Evolutionary conservation across 2,329 filamentous ascomycete genomes (phyloP).

Genomic region (Penicillium sp.): DNA sequence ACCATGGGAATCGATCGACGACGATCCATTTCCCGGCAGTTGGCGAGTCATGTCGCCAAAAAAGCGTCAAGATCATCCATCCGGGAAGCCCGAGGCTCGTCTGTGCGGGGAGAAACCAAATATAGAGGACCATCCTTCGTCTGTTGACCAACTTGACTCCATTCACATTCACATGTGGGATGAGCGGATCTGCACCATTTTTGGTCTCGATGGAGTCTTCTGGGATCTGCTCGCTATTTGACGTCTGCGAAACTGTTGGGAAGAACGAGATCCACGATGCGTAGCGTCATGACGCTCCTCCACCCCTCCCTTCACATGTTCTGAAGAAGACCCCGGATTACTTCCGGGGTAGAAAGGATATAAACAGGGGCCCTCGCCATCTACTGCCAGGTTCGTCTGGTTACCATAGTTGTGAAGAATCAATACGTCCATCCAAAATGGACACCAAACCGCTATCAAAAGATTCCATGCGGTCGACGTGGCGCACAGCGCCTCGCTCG

Average conservation of each 20-base stretch:
- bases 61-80: not conserved
- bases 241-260: slow-evolving; percentile 18
- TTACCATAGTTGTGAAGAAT: not conserved
- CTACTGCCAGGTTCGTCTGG: not conserved
- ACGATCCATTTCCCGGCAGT: not conserved
- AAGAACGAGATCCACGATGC: slow-evolving; percentile 17
- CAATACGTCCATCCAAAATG: slow-evolving; percentile 15
- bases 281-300: slow-evolving; percentile 2
- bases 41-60: not conserved
- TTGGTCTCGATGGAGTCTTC: not conserved
- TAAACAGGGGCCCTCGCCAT: slow-evolving; percentile 10
- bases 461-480: slow-evolving; percentile 37
- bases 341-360: slow-evolving; percentile 13
- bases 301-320: slow-evolving; percentile 16
- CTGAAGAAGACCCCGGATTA: not conserved
- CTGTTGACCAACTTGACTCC: not conserved
- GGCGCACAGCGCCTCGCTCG: slow-evolving; percentile 28
- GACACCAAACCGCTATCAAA: slow-evolving; percentile 28
- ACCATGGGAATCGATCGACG: not conserved
- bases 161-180: slow-evolving; percentile 17
- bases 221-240: slow-evolving; percentile 10
- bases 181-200: slow-evolving; percentile 14
- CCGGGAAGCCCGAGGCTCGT: slow-evolving; percentile 5
- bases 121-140: not conserved
- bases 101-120: slow-evolving; percentile 1